A percentile compares a stretch with the other conserved stretches of the same genome.
Evolutionary conservation across 768 basidiomycete genomes (phyloP).

Genomic region (Artomyces pyxidatus): DNA sequence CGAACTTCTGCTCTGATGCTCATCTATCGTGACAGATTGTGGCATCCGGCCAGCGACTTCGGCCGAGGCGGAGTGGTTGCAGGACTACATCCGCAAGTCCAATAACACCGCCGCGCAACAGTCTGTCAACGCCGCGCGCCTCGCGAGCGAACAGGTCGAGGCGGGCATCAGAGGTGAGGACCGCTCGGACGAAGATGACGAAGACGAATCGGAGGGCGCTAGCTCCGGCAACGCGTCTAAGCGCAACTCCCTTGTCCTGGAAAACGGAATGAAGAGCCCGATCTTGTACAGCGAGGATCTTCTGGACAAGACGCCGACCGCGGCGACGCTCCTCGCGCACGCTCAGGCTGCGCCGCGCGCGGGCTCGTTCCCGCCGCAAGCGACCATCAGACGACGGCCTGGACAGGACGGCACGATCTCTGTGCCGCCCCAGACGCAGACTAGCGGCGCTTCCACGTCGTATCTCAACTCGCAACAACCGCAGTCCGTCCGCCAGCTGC

Average conservation of each 20-base stretch:
- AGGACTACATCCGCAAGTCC: slow-evolving; percentile 86
- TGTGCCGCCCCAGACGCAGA: slow-evolving; percentile 35
- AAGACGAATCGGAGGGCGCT: slow-evolving; percentile 73
- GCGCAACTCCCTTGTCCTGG: slow-evolving; percentile 63
- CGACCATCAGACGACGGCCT: slow-evolving; percentile 67
- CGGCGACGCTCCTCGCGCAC: slow-evolving; percentile 66
- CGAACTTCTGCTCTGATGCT: slow-evolving; percentile 16
- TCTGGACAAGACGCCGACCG: slow-evolving; percentile 83
- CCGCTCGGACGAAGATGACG: slow-evolving; percentile 76
- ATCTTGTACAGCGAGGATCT: slow-evolving; percentile 52
- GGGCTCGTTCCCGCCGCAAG: slow-evolving; percentile 54
- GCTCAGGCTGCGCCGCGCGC: slow-evolving; percentile 59
- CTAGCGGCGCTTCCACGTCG: slow-evolving; percentile 33
- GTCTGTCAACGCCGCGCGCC: slow-evolving; percentile 66
- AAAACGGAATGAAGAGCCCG: slow-evolving; percentile 52
- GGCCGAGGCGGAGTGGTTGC: slow-evolving; percentile 85
- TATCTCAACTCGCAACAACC: slow-evolving; percentile 40
- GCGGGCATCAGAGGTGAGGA: slow-evolving; percentile 53
- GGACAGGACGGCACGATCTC: slow-evolving; percentile 47
- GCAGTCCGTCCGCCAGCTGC: slow-evolving; percentile 65
- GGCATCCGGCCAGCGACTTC: slow-evolving; percentile 88
- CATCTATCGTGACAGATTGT: slow-evolving; percentile 53
- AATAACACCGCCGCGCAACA: slow-evolving; percentile 78
- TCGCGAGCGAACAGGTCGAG: slow-evolving; percentile 65
- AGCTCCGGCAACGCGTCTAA: slow-evolving; percentile 58